Evolutionary conservation across 345 rosid genomes (phyloP).

Genomic region (Eucalyptus sp.): DNA sequence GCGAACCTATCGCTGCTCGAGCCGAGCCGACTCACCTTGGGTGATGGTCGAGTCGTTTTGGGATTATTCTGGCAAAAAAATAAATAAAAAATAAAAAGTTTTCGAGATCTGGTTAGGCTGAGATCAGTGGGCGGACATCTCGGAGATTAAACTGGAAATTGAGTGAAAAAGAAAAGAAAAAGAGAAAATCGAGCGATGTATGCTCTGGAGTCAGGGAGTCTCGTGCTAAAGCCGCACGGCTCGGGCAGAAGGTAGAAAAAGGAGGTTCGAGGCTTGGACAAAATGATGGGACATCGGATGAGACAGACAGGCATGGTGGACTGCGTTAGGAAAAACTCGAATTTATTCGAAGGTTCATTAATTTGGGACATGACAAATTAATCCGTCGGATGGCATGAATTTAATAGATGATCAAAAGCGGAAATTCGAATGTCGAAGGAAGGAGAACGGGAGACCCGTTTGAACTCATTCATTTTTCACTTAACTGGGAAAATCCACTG

Average conservation of each 20-base stretch:
- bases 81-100: accelerated
- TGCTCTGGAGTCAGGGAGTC: background rate
- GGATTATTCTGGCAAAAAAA: background rate
- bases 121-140: background rate
- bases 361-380: background rate
- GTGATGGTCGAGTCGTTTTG: background rate
- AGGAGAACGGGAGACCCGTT: background rate
- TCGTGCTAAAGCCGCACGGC: background rate
- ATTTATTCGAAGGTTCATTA: background rate
- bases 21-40: background rate
- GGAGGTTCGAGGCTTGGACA: background rate
- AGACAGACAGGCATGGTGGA: background rate
- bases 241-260: background rate
- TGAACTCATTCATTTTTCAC: background rate
- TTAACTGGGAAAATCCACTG: background rate
- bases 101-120: background rate
- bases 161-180: accelerated
- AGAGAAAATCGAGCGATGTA: background rate
- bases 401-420: background rate
- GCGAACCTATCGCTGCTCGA: background rate
- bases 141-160: background rate
- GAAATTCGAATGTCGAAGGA: too few relatives aligned
- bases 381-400: background rate
- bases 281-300: background rate
- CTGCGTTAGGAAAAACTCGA: background rate